Percentiles rank a stretch among this genome's conserved stretches.
Conservation (phyloP, 2,329 filamentous ascomycete genomes). For the Acrodontium crateriforme region DNA sequence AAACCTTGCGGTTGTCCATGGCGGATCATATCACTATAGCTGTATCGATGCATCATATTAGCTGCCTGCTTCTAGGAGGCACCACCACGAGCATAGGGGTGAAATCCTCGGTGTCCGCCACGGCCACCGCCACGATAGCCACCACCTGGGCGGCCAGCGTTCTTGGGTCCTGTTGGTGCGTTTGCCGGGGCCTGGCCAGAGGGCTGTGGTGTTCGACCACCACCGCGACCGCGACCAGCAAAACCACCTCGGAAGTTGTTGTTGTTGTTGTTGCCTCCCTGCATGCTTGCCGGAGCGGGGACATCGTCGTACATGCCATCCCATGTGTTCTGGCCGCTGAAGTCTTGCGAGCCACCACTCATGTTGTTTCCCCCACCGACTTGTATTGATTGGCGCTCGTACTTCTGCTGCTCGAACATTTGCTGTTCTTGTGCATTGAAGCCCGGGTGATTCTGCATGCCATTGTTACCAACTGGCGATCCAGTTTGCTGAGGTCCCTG, state of each 20-base stretch:
- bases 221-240: slow-evolving; percentile 27
- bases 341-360: slow-evolving; percentile 26
- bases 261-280: slow-evolving; percentile 27
- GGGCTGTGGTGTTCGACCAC: slow-evolving; percentile 21
- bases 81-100: slow-evolving; percentile 51
- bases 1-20: too few species aligned
- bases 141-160: slow-evolving; percentile 76
- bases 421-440: slow-evolving; percentile 61
- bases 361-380: slow-evolving; percentile 35
- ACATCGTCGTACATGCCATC: slow-evolving; percentile 98
- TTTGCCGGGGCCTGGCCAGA: slow-evolving; percentile 50
- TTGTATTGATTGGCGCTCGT: slow-evolving; percentile 58
- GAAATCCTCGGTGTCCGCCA: slow-evolving; percentile 59
- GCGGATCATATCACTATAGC: too few species aligned
- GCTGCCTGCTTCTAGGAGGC: too few species aligned
- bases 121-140: slow-evolving; percentile 87
- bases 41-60: too few species aligned
- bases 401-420: slow-evolving; percentile 65
- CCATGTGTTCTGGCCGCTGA: slow-evolving; percentile 58
- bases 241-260: slow-evolving; percentile 28
- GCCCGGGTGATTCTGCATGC: slow-evolving; percentile 27
- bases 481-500: slow-evolving; percentile 6
- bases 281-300: slow-evolving; percentile 59
- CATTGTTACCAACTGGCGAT: slow-evolving; percentile 19
- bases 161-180: slow-evolving; percentile 90